phyloP scores from a whole-genome alignment of 768 basidiomycete species.

The Kwoniella dendrophila region DNA sequence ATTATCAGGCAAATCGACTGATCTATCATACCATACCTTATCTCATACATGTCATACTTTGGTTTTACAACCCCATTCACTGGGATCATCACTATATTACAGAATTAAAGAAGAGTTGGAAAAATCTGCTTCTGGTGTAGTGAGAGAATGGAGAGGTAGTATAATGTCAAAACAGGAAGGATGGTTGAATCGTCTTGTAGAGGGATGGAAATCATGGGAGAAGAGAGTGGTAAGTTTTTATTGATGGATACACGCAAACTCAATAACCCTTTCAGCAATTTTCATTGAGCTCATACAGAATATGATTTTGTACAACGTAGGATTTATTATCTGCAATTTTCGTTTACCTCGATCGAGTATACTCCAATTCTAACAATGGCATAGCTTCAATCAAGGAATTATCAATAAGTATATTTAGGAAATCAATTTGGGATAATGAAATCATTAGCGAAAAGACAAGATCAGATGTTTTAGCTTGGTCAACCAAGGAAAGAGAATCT shows the following conservation, averaged over 20 bases:
- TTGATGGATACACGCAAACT: neutral
- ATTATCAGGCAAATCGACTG: slow-evolving; percentile 30
- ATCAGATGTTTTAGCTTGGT: slow-evolving; percentile 43
- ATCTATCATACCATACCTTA: slow-evolving; percentile 36
- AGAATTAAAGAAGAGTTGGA: slow-evolving; percentile 36
- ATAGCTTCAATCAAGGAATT: slow-evolving; percentile 21
- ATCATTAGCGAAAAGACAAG: slow-evolving; percentile 36
- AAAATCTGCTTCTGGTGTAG: slow-evolving; percentile 25
- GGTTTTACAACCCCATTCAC: slow-evolving; percentile 35
- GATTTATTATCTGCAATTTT: slow-evolving; percentile 37
- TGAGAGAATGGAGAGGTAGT: slow-evolving; percentile 38
- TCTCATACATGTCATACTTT: slow-evolving; percentile 35
- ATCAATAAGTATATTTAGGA: slow-evolving; percentile 35
- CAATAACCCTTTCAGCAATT: too few species aligned
- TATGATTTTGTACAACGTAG: slow-evolving; percentile 13
- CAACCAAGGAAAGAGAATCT: slow-evolving; percentile 26
- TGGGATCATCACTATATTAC: slow-evolving; percentile 39
- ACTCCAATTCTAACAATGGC: slow-evolving; percentile 16
- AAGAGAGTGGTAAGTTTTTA: slow-evolving; percentile 31
- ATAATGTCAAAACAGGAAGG: slow-evolving; percentile 37
- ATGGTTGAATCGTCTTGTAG: slow-evolving; percentile 29
- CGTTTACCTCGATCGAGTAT: slow-evolving; percentile 46
- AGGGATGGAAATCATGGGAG: slow-evolving; percentile 40
- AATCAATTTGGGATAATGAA: slow-evolving; percentile 45
- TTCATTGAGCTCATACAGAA: too few species aligned